These are phyloP conservation scores for Mortierella sp. DNA, from an alignment of 371 early-diverging fungal species.

Conservation along the genomic window DNA sequence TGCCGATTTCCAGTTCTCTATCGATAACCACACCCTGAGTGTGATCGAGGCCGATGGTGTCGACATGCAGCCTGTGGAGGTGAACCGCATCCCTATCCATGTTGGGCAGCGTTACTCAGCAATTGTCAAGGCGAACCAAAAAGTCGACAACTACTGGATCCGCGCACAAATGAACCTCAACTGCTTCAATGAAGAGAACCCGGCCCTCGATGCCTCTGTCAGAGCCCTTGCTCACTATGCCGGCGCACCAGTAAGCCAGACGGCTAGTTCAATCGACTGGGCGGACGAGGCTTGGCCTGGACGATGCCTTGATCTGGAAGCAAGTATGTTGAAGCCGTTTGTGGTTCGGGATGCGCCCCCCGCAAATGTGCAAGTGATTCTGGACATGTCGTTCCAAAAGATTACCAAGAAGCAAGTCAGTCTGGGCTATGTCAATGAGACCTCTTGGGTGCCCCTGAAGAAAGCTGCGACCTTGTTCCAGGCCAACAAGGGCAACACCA, in stretches of 20 bases:
- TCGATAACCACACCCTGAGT: constrained; percentile 57
- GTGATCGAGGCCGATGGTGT: constrained; percentile 64
- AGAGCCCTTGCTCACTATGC: constrained; percentile 54
- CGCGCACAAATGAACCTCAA: constrained; percentile 47
- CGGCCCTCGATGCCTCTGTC: constrained; percentile 29
- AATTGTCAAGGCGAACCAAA: constrained; percentile 54
- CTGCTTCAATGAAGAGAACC: constrained; percentile 35
- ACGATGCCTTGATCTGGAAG: constrained; percentile 24
- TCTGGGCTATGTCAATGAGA: constrained; percentile 32
- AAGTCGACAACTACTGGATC: constrained; percentile 56
- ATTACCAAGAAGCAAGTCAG: constrained; percentile 15
- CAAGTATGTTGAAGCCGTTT: constrained; percentile 32
- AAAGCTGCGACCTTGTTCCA: constrained; percentile 34
- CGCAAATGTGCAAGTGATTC: constrained; percentile 9
- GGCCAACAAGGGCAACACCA: constrained; percentile 12
- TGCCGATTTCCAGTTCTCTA: constrained; percentile 54
- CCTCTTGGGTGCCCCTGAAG: constrained; percentile 34
- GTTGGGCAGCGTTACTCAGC: constrained; percentile 61
- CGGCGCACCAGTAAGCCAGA: constrained; percentile 31
- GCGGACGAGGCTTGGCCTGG: constrained; percentile 16
- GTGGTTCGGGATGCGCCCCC: constrained; percentile 19
- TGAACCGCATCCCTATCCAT: constrained; percentile 51
- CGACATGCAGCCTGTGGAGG: constrained; percentile 46
- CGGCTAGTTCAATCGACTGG: constrained; percentile 30
- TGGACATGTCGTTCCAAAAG: constrained; percentile 38